Conservation (phyloP, 441 rosid genomes). For the Raphanus hybrid region DNA sequence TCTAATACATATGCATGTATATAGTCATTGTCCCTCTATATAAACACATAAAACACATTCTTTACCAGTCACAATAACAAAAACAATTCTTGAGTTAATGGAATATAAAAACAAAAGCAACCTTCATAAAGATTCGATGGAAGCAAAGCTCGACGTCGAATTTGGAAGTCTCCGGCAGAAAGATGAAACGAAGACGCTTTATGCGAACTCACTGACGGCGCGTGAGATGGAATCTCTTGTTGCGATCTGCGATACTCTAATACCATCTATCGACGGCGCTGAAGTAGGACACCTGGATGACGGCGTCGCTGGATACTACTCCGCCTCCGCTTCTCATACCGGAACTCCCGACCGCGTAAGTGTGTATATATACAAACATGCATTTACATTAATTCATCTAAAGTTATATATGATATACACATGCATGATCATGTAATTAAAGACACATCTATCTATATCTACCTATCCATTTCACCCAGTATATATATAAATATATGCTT, state of each 20-base stretch:
- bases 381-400: neutral
- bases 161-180: slow-evolving; percentile 27
- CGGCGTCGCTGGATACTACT: slow-evolving; percentile 46
- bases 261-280: slow-evolving; percentile 52
- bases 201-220: slow-evolving; percentile 54
- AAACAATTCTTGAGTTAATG: neutral
- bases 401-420: neutral
- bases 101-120: slow-evolving; percentile 19
- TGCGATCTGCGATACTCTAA: slow-evolving; percentile 72
- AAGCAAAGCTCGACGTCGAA: slow-evolving; percentile 39
- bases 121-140: slow-evolving; percentile 17
- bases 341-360: slow-evolving; percentile 73
- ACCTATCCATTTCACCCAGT: neutral
- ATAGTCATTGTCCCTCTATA: slow-evolving; percentile 19
- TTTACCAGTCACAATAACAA: slow-evolving; percentile 18
- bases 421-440: slow-evolving; percentile 18
- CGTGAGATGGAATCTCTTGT: slow-evolving; percentile 73
- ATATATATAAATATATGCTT: neutral
- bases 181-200: slow-evolving; percentile 36
- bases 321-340: slow-evolving; percentile 68
- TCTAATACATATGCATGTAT: neutral
- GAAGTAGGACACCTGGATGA: slow-evolving; percentile 25
- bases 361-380: slow-evolving; percentile 2
- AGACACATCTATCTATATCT: neutral
- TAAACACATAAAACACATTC: slow-evolving; percentile 25